These are phyloP conservation scores for Fusarium devonianum DNA, from an alignment of 2,329 filamentous ascomycete genomes.

Conservation along the genomic window DNA sequence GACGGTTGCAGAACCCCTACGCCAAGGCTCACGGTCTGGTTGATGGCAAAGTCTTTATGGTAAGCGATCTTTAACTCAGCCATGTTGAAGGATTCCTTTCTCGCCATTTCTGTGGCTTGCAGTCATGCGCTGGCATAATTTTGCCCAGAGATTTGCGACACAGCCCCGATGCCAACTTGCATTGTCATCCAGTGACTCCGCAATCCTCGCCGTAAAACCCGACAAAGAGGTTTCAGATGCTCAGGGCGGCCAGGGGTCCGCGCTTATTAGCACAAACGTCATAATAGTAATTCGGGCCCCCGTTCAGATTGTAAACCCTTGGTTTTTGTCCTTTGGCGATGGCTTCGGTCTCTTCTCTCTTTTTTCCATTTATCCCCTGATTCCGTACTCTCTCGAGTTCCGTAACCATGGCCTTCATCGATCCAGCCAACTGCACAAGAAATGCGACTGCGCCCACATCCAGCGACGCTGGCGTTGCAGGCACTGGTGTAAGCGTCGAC, in stretches of 20 bases:
- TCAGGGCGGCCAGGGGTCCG: constrained; percentile 34
- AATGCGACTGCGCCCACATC: constrained; percentile 52
- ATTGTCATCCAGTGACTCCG: constrained; percentile 34
- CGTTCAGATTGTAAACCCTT: constrained; percentile 22
- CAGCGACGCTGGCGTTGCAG: constrained; percentile 65
- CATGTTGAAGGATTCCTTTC: not conserved
- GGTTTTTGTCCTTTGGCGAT: constrained; percentile 18
- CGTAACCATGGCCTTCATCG: constrained; percentile 64
- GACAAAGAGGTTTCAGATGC: constrained; percentile 36
- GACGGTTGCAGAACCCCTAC: no score
- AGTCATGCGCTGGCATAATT: constrained; percentile 33
- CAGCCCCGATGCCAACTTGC: constrained; percentile 35
- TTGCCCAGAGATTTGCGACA: constrained; percentile 26
- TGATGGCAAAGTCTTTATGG: not conserved
- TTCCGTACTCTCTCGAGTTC: not conserved
- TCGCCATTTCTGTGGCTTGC: not conserved
- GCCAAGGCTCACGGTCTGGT: not conserved
- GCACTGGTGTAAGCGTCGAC: constrained; percentile 56
- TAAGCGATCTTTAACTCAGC: constrained; percentile 1
- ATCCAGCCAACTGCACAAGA: constrained; percentile 66
- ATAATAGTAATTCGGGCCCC: constrained; percentile 31
- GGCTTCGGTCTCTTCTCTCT: constrained; percentile 9
- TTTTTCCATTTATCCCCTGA: constrained; percentile 7
- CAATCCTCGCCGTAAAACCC: constrained; percentile 26
- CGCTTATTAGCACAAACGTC: constrained; percentile 41